phyloP scores from a whole-genome alignment of 345 rosid genomes.

The Hibiscus tridactylites region DNA sequence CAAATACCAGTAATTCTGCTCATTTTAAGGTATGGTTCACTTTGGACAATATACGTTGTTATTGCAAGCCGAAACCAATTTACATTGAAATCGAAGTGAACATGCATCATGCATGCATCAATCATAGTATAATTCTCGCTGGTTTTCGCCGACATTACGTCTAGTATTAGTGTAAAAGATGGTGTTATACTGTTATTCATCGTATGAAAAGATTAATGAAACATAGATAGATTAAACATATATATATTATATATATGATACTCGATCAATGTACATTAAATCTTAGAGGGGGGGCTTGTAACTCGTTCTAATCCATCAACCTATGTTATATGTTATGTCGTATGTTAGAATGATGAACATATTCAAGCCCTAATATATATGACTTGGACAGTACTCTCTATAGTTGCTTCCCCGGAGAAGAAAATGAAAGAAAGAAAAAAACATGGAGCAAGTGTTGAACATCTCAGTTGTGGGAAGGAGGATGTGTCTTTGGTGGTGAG shows the following conservation, averaged over 20 bases:
- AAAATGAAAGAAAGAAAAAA: too few species aligned
- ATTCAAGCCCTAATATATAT: constrained; percentile 1
- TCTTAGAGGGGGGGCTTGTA: not conserved
- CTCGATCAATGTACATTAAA: constrained; percentile 3
- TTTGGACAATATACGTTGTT: too few species aligned
- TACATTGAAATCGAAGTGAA: too few species aligned
- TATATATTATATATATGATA: not conserved
- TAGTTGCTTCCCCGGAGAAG: not conserved
- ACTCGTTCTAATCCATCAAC: not conserved
- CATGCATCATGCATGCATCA: too few species aligned
- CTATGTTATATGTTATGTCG: not conserved
- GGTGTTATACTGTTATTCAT: too few species aligned
- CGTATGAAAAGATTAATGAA: too few species aligned
- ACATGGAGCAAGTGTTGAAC: not conserved
- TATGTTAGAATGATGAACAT: not conserved
- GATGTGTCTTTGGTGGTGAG: constrained; percentile 68
- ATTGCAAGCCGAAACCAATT: too few species aligned
- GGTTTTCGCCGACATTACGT: too few species aligned
- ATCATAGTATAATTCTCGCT: too few species aligned
- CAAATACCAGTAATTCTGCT: not conserved
- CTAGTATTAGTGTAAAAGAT: too few species aligned
- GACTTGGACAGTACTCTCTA: not conserved
- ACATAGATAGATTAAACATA: not conserved
- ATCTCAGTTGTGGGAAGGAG: constrained; percentile 63
- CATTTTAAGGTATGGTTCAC: too few species aligned